Evolutionary conservation across 352 stramenopile species (phyloP), one percentile per base, ranked within the genome.

Genomic region (Thalassiosira mediterranea): DNA sequence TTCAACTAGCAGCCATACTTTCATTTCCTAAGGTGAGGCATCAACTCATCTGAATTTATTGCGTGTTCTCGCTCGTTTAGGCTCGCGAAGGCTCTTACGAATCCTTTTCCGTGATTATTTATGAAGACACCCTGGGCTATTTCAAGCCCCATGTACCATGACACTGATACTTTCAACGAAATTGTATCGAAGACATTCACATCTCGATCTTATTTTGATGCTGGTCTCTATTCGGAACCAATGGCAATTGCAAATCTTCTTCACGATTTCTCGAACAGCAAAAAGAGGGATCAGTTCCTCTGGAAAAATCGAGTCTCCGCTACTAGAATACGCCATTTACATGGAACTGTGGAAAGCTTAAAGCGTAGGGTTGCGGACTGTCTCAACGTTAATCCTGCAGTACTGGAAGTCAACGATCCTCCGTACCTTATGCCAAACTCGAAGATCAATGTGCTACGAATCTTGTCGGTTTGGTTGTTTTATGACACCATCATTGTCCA

Each of bases 141-240:
- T n/a, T 83, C 87, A 26, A 90, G 76, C 68, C 86, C 84, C 26
- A 64, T 94, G 31, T 87, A 92, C 49, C 87, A 94, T 49, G 76
- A 87, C 54, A 63, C 80, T 4, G 57, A 67, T 2, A 68, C 79
- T 11, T 94, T 85, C 54, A 91, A 93, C 49, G 60, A 74, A n/a
- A 70, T 76, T 66, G 32, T 75, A 15, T 72, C 63, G 5, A 75
- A 76, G 29, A 84, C 80, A 37, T 92, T 88, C 62, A 56, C 79
- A 29, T 72, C 87, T 21, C 73, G 81, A 70, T 84, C 64, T 59
- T 73, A 83, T 32, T 94, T 93, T 65, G 91, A 95, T 72, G 76
- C 63, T 11, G 88, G 88, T 23, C 60, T 92, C 11, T 94, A 88
- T 51, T 94, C 87, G 7, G 91, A 95, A 47, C 88, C 90, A 4